Conservation (phyloP, 306 rosid species). For the Styphnolobium japonicum region DNA sequence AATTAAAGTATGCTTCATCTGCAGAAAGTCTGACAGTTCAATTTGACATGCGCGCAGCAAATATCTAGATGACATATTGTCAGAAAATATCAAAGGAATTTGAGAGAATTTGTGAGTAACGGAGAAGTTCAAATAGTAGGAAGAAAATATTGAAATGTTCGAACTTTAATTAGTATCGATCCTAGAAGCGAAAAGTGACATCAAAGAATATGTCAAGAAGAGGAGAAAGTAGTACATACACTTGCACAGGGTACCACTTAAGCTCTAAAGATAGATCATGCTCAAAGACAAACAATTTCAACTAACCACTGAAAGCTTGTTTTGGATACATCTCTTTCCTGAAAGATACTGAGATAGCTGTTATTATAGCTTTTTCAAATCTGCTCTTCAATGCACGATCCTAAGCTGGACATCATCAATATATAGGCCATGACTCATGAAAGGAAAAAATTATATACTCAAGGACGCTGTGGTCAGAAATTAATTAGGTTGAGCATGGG, state of each 20-base stretch:
- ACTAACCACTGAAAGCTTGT: constrained; percentile 11
- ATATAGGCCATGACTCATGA: not conserved
- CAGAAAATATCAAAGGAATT: not conserved
- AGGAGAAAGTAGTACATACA: not conserved
- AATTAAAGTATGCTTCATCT: not conserved
- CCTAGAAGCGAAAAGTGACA: not conserved
- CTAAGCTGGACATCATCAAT: not conserved
- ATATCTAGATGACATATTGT: not conserved
- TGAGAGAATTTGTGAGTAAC: not conserved
- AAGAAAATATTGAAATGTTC: not conserved
- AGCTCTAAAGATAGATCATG: not conserved
- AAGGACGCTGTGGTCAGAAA: not conserved
- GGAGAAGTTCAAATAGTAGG: not conserved
- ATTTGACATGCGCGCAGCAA: not conserved
- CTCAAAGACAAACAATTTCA: not conserved
- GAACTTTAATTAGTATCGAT: not conserved
- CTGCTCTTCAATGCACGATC: not conserved
- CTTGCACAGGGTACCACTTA: not conserved
- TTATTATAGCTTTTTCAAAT: not conserved
- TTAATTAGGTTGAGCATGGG: constrained; percentile 1
- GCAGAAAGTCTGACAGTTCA: not conserved
- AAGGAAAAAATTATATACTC: not conserved
- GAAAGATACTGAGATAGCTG: not conserved
- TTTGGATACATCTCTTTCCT: constrained; percentile 1
- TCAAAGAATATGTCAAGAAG: not conserved